Evolutionary conservation across 1,284 basidiomycete species (phyloP).

Genomic region (Rhodotorula sp.): DNA sequence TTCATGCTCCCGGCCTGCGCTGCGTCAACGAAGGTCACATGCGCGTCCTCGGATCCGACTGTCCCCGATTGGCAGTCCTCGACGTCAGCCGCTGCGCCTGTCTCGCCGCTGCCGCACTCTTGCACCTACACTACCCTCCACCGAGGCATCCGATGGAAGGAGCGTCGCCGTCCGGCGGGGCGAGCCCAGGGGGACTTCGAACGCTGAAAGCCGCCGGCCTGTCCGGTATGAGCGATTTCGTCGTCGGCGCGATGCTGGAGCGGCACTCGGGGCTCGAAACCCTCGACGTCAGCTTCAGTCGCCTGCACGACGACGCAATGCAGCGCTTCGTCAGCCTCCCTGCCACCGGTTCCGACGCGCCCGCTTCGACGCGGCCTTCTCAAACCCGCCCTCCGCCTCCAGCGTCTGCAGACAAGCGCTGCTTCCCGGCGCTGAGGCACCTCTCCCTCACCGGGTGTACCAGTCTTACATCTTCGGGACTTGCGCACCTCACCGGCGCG

Average conservation of each 20-base stretch:
- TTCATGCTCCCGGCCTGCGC: slow-evolving; percentile 67
- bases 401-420: neutral
- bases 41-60: slow-evolving; percentile 62
- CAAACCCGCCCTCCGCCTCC: neutral
- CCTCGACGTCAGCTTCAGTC: slow-evolving; percentile 25
- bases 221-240: slow-evolving; percentile 68
- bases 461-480: slow-evolving; percentile 69
- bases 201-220: slow-evolving; percentile 67
- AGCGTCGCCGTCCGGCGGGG: too few species aligned
- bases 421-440: slow-evolving; percentile 61
- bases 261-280: slow-evolving; percentile 20
- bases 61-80: slow-evolving; percentile 59
- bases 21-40: slow-evolving; percentile 72
- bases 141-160: neutral
- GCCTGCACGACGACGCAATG: slow-evolving; percentile 17
- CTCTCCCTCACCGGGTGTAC: slow-evolving; percentile 73
- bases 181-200: slow-evolving; percentile 51
- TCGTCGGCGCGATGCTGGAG: slow-evolving; percentile 66
- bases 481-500: slow-evolving; percentile 63
- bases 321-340: neutral
- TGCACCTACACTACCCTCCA: slow-evolving; percentile 52
- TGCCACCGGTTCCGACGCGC: neutral
- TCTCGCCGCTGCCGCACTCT: slow-evolving; percentile 63
- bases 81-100: slow-evolving; percentile 72
- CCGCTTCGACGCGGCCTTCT: neutral